A percentile compares a stretch with the other conserved stretches of the same genome.
These are phyloP conservation scores for Lentinula lateritia DNA, from an alignment of 768 basidiomycete species.

Conservation along the genomic window DNA sequence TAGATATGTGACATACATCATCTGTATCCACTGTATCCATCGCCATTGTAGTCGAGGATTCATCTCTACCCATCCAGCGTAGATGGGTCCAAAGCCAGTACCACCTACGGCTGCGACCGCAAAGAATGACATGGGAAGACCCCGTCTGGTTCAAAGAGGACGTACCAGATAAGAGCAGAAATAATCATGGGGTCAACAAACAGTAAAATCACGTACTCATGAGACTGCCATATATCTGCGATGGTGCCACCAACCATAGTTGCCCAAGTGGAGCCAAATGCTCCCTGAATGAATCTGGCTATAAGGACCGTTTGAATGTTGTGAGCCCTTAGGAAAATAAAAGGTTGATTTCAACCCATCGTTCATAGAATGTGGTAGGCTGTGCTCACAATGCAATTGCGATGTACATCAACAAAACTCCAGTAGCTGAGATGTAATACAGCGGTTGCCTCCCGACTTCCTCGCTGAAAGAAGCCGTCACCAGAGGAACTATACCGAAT, in stretches of 20 bases:
- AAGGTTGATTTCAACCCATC: not conserved
- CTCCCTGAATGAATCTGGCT: conserved; percentile 60
- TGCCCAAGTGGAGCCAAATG: conserved; percentile 63
- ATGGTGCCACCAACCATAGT: conserved; percentile 75
- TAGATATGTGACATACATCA: conserved; percentile 39
- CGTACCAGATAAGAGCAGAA: not conserved
- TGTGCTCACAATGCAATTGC: conserved; percentile 37
- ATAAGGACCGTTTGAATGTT: conserved; percentile 62
- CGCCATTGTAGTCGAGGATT: conserved; percentile 59
- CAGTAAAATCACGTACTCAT: conserved; percentile 44
- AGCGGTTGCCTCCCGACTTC: conserved; percentile 64
- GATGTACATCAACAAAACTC: conserved; percentile 48
- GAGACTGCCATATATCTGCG: conserved; percentile 61
- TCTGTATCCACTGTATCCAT: conserved; percentile 82
- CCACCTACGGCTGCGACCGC: conserved; percentile 54
- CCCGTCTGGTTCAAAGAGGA: conserved; percentile 41
- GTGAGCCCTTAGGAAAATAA: conserved; percentile 23
- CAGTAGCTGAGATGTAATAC: conserved; percentile 44
- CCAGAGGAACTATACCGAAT: conserved; percentile 57
- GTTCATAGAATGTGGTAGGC: not conserved
- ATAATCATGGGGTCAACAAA: not conserved
- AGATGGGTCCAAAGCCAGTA: conserved; percentile 57
- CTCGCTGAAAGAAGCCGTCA: conserved; percentile 67
- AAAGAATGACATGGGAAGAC: conserved; percentile 75
- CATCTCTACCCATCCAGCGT: conserved; percentile 64